Conservation (phyloP, 2,329 filamentous ascomycete species). For the Leptographium lundbergii region DNA sequence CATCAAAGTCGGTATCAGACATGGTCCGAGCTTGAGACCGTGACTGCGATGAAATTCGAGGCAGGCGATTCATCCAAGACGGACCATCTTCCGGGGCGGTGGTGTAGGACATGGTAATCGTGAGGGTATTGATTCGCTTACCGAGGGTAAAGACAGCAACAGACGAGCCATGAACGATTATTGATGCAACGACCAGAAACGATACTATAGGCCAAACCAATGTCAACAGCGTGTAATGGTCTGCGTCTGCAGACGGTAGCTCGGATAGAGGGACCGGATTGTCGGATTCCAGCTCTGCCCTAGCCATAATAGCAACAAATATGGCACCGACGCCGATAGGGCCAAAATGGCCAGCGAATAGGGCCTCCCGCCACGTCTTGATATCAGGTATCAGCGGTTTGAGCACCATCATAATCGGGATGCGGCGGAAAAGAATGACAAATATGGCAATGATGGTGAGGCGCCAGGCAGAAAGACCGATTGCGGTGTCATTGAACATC, state of each 20-base stretch:
- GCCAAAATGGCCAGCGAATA: constrained; percentile 95
- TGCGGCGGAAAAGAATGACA: constrained; percentile 88
- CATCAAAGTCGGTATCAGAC: constrained; percentile 63
- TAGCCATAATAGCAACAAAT: constrained; percentile 83
- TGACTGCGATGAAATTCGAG: constrained; percentile 51
- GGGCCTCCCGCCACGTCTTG: constrained; percentile 93
- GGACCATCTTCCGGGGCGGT: constrained; percentile 77
- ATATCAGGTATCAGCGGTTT: constrained; percentile 94
- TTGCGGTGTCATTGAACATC: constrained; percentile 62
- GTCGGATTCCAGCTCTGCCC: constrained; percentile 76
- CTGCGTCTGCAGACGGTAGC: constrained; percentile 40
- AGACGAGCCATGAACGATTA: constrained; percentile 93
- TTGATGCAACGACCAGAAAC: constrained; percentile 88
- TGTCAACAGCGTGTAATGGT: constrained; percentile 59
- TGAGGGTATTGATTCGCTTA: constrained; percentile 94
- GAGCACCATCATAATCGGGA: constrained; percentile 82
- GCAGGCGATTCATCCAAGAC: constrained; percentile 89
- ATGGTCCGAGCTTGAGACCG: constrained; percentile 77
- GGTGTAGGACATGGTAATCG: constrained; percentile 93
- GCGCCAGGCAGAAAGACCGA: constrained; percentile 77
- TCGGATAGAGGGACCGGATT: constrained; percentile 59
- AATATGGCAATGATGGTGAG: constrained; percentile 88
- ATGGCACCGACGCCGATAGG: constrained; percentile 96
- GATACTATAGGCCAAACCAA: constrained; percentile 93
- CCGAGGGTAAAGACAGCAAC: constrained; percentile 95